phyloP scores from a whole-genome alignment of 768 basidiomycete genomes.

The Lactifluus volemus region DNA sequence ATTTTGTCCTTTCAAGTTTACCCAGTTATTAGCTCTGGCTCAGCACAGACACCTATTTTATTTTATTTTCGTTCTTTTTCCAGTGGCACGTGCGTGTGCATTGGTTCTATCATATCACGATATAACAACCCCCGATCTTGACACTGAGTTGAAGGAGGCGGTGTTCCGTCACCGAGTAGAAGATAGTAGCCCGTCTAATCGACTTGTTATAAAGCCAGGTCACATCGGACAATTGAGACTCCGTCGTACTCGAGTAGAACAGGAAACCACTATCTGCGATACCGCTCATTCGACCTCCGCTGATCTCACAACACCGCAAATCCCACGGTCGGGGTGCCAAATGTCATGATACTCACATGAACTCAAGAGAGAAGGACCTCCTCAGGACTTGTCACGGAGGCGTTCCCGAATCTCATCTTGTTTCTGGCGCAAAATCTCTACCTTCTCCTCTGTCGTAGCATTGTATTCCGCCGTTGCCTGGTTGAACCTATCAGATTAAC shows the following conservation, averaged over 20 bases:
- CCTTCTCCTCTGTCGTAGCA: constrained; percentile 78
- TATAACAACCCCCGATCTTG: too few species aligned
- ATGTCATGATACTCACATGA: background rate
- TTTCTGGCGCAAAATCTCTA: constrained; percentile 64
- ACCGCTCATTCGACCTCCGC: background rate
- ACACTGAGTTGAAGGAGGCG: too few species aligned
- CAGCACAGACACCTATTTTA: too few species aligned
- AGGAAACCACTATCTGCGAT: background rate
- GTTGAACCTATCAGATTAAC: constrained; percentile 58
- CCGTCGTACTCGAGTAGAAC: background rate
- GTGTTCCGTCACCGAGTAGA: too few species aligned
- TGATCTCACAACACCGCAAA: background rate
- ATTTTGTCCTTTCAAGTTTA: too few species aligned
- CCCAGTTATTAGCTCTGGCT: too few species aligned
- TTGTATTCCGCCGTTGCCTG: constrained; percentile 74
- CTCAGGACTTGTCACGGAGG: constrained; percentile 34
- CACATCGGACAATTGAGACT: background rate
- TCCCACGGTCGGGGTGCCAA: background rate
- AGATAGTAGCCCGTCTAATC: background rate
- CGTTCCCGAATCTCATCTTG: constrained; percentile 56
- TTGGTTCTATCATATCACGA: too few species aligned
- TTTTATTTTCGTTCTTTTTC: too few species aligned
- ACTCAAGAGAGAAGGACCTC: background rate
- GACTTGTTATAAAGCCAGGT: background rate
- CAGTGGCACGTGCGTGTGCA: too few species aligned